Evolutionary conservation across 2,329 filamentous ascomycete genomes (phyloP).

Genomic region (Chalaropsis ovoidea): DNA sequence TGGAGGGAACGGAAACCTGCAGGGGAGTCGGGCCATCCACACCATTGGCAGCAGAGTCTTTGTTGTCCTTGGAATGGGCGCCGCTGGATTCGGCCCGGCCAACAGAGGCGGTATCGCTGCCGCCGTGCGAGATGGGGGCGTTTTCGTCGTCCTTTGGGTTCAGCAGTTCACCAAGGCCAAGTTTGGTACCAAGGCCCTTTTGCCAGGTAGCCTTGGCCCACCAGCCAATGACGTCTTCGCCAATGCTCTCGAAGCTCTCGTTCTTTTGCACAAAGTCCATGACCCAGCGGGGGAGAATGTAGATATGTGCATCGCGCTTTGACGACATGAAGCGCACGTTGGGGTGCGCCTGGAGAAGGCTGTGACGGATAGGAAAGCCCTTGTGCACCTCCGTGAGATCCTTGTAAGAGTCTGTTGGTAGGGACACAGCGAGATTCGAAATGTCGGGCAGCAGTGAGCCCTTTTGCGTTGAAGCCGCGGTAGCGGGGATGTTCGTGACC

Average conservation of each 20-base stretch:
- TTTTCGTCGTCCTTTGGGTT: constrained; percentile 21
- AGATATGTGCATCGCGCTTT: constrained; percentile 85
- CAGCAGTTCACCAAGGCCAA: constrained; percentile 39
- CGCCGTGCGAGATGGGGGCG: constrained; percentile 17
- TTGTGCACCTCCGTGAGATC: constrained; percentile 70
- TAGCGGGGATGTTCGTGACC: constrained; percentile 54
- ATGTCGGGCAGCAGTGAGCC: constrained; percentile 57
- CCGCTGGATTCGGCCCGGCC: constrained; percentile 2
- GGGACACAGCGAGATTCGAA: constrained; percentile 72
- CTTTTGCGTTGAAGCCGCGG: constrained; percentile 47
- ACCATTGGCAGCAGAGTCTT: constrained; percentile 17
- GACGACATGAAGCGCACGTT: constrained; percentile 70
- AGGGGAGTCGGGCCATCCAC: constrained; percentile 28
- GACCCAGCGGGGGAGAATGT: constrained; percentile 87
- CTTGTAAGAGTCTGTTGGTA: constrained; percentile 80
- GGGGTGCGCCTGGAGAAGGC: constrained; percentile 63
- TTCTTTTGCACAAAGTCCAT: constrained; percentile 73
- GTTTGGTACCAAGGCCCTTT: constrained; percentile 63
- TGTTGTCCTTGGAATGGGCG: neutral
- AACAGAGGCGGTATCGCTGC: constrained; percentile 20
- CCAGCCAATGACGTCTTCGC: constrained; percentile 86
- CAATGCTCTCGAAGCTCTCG: constrained; percentile 73
- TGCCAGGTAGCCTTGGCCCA: constrained; percentile 96
- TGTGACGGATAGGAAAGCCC: constrained; percentile 62
- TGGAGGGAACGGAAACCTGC: constrained; percentile 48